phyloP scores from a whole-genome alignment of 148 eudicot genomes.

The Camellia japonica region DNA sequence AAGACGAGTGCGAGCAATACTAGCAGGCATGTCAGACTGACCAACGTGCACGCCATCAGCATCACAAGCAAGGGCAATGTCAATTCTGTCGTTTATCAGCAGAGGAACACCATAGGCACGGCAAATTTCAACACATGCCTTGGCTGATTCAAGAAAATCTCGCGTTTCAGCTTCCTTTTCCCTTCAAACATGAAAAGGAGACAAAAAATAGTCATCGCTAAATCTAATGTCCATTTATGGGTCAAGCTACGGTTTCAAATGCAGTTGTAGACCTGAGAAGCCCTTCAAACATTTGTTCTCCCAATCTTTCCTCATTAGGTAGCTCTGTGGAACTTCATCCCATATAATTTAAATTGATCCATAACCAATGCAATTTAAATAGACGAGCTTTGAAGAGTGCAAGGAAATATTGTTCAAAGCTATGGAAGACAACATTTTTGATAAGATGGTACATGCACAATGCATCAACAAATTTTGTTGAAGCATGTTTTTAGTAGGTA shows the following conservation, averaged over 20 bases:
- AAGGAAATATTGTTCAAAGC: background rate
- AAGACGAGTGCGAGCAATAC: constrained; percentile 55
- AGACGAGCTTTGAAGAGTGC: background rate
- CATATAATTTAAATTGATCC: background rate
- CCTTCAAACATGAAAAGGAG: constrained; percentile 31
- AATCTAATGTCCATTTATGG: too few species aligned
- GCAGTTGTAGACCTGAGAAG: background rate
- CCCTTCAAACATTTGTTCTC: background rate
- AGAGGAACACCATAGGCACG: constrained; percentile 53
- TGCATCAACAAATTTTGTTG: background rate
- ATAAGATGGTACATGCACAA: background rate
- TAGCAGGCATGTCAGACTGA: constrained; percentile 80
- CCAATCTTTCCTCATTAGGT: background rate
- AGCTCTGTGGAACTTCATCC: background rate
- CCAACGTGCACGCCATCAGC: constrained; percentile 91
- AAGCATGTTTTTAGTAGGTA: background rate
- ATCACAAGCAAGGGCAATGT: constrained; percentile 78
- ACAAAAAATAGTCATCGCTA: background rate
- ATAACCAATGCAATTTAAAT: background rate
- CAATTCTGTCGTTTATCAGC: constrained; percentile 76
- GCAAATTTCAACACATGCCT: constrained; percentile 62
- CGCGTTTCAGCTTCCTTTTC: constrained; percentile 73
- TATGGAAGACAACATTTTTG: background rate
- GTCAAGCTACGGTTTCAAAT: background rate
- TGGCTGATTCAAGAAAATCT: constrained; percentile 74